A percentile compares a stretch with the other conserved stretches of the same genome.
These are phyloP conservation scores for Chaetomium sp. DNA, from an alignment of 2,329 filamentous ascomycete genomes.

Conservation along the genomic window DNA sequence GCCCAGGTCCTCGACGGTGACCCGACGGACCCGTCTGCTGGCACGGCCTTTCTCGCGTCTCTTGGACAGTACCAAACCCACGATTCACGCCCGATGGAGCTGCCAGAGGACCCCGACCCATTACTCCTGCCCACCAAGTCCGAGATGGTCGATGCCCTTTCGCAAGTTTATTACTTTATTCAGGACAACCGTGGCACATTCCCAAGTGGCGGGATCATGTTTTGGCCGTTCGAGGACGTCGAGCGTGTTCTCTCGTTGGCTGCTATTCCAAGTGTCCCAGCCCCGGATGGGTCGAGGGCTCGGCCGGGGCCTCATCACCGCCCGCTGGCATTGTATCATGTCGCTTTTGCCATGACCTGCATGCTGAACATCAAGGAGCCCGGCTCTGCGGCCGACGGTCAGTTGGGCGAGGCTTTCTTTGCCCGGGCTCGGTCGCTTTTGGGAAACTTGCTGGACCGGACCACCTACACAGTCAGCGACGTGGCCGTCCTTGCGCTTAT, in stretches of 20 bases:
- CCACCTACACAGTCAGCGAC: slow-evolving; percentile 36
- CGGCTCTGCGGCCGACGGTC: slow-evolving; percentile 27
- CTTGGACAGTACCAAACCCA: slow-evolving; percentile 42
- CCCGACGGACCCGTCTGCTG: neutral
- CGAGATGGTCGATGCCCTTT: slow-evolving; percentile 35
- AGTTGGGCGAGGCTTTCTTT: slow-evolving; percentile 39
- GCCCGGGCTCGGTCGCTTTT: slow-evolving; percentile 37
- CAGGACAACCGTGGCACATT: slow-evolving; percentile 39
- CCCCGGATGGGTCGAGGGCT: neutral
- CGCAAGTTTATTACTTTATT: slow-evolving; percentile 37
- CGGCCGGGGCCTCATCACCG: slow-evolving; percentile 25
- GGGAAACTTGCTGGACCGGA: slow-evolving; percentile 42
- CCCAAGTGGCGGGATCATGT: slow-evolving; percentile 42
- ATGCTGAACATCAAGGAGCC: slow-evolving; percentile 28
- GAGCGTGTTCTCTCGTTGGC: slow-evolving; percentile 6
- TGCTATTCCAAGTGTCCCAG: slow-evolving; percentile 1
- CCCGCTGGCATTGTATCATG: slow-evolving; percentile 40
- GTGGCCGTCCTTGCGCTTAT: slow-evolving; percentile 41
- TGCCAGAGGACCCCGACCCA: slow-evolving; percentile 33
- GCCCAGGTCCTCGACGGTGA: slow-evolving; percentile 6
- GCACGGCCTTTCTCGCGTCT: slow-evolving; percentile 33
- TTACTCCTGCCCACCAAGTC: slow-evolving; percentile 32
- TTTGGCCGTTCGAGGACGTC: slow-evolving; percentile 35
- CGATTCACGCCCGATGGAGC: slow-evolving; percentile 37
- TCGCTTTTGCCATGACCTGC: slow-evolving; percentile 37